Conservation (phyloP, 805 yeast species). For the Yarrowia yakushimensis region DNA sequence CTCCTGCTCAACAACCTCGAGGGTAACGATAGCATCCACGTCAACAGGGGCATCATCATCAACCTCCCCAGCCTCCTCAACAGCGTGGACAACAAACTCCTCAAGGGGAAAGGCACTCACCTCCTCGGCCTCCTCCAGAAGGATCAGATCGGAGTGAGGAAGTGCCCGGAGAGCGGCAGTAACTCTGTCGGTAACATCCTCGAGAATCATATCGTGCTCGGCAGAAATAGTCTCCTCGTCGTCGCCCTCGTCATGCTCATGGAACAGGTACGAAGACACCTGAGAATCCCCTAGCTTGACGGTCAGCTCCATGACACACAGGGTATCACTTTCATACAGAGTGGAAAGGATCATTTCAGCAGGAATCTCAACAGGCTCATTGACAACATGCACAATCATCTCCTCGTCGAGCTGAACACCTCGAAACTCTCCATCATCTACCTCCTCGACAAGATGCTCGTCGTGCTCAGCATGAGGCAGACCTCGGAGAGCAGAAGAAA, state of each 20-base stretch:
- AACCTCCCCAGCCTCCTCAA: not conserved
- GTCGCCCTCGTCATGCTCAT: slow-evolving; percentile 6
- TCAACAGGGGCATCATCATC: not conserved
- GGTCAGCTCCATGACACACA: slow-evolving; percentile 8
- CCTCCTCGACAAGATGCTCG: not conserved
- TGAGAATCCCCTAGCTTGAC: slow-evolving; percentile 5
- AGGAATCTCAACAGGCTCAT: not conserved
- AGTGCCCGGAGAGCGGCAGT: not conserved
- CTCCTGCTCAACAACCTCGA: not conserved
- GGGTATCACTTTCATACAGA: slow-evolving; percentile 10
- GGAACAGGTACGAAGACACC: slow-evolving; percentile 4
- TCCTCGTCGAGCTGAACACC: not conserved
- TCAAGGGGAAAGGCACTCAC: not conserved
- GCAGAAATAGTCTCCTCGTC: not conserved
- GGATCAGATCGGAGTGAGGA: not conserved
- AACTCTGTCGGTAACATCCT: not conserved
- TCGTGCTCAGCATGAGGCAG: slow-evolving; percentile 2
- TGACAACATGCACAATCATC: not conserved
- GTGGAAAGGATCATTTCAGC: not conserved
- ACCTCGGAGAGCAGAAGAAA: not conserved
- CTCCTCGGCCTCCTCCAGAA: not conserved
- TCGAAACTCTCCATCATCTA: not conserved
- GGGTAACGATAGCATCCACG: not conserved
- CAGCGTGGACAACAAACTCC: not conserved
- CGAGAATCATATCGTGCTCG: not conserved